Evolutionary conservation across 805 yeast species (phyloP).

Genomic region (Aciculoconidium aculeatum): DNA sequence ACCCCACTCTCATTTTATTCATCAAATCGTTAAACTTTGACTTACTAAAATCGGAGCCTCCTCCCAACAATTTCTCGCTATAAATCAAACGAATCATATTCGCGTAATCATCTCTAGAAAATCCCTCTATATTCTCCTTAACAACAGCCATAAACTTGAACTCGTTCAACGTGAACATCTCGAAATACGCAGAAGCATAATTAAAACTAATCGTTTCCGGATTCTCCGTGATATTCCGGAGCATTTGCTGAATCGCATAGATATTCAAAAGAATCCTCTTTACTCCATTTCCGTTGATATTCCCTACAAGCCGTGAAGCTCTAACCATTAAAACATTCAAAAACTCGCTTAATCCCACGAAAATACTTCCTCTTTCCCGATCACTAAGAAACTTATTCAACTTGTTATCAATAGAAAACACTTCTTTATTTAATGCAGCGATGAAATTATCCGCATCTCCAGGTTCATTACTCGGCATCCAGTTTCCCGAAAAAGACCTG

Average conservation of each 20-base stretch:
- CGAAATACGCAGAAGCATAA: slow-evolving; percentile 50
- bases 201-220: slow-evolving; percentile 52
- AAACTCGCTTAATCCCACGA: slow-evolving; percentile 45
- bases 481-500: slow-evolving; percentile 42
- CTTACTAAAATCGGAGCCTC: slow-evolving; percentile 32
- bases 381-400: slow-evolving; percentile 30
- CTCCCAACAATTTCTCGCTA: slow-evolving; percentile 38
- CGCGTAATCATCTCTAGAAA: slow-evolving; percentile 39
- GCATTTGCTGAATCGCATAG: slow-evolving; percentile 62
- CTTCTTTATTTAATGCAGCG: slow-evolving; percentile 44
- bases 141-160: slow-evolving; percentile 39
- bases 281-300: slow-evolving; percentile 54
- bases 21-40: slow-evolving; percentile 34
- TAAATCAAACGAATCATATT: slow-evolving; percentile 51
- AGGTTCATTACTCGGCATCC: slow-evolving; percentile 47
- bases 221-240: slow-evolving; percentile 48
- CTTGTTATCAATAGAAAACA: slow-evolving; percentile 41
- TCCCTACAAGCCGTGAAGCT: slow-evolving; percentile 45
- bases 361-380: slow-evolving; percentile 24
- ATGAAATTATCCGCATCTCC: slow-evolving; percentile 57
- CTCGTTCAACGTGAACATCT: slow-evolving; percentile 46
- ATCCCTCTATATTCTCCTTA: slow-evolving; percentile 26
- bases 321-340: slow-evolving; percentile 47
- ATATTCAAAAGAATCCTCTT: slow-evolving; percentile 56
- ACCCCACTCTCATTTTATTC: slow-evolving; percentile 15